Percentiles rank a stretch among this genome's conserved stretches.
These are phyloP conservation scores for Rubia tinctorum DNA, from an alignment of 305 asterid species.

Conservation along the genomic window DNA sequence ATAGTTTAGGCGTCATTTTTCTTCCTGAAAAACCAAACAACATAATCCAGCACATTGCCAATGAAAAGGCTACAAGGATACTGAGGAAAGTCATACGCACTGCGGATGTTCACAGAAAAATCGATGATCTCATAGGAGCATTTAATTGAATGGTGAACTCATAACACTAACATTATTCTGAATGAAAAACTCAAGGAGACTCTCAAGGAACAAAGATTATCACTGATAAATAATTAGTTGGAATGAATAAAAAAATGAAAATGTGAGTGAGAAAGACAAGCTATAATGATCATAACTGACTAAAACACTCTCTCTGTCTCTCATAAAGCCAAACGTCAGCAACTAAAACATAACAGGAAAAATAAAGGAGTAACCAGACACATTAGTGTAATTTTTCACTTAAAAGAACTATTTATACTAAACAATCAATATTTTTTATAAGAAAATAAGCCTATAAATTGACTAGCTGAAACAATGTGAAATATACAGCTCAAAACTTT, in stretches of 20 bases:
- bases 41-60: too few species aligned
- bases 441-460: slow-evolving; percentile 31
- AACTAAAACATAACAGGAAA: slow-evolving; percentile 3
- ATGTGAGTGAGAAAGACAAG: slow-evolving; percentile 16
- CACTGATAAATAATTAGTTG: slow-evolving; percentile 19
- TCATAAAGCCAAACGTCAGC: slow-evolving; percentile 9
- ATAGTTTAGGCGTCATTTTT: too few species aligned
- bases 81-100: too few species aligned
- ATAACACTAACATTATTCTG: too few species aligned
- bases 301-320: neutral
- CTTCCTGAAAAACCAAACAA: too few species aligned
- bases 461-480: slow-evolving; percentile 35
- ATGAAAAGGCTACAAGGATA: too few species aligned
- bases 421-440: slow-evolving; percentile 15
- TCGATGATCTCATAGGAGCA: too few species aligned
- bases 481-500: slow-evolving; percentile 22
- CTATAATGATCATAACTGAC: slow-evolving; percentile 4
- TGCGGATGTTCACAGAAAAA: too few species aligned
- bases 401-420: slow-evolving; percentile 21
- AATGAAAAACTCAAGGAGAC: slow-evolving; percentile 61
- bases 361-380: slow-evolving; percentile 6
- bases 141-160: too few species aligned
- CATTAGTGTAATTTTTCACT: slow-evolving; percentile 3
- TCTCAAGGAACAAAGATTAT: slow-evolving; percentile 40
- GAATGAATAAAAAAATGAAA: neutral